phyloP scores from a whole-genome alignment of 441 rosid genomes.

The Pelargonium hybrid region DNA sequence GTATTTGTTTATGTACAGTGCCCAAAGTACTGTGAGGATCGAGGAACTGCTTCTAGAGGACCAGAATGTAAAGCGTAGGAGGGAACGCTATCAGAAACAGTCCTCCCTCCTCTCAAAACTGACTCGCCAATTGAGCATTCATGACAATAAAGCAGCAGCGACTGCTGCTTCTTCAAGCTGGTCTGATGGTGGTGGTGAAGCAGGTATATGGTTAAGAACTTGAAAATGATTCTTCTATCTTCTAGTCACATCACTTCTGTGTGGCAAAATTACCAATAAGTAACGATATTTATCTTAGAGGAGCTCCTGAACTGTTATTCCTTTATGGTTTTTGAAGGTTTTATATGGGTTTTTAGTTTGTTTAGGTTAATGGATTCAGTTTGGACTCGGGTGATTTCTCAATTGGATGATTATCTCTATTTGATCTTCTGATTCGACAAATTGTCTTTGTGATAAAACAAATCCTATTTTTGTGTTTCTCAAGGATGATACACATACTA shows the following conservation, averaged over 20 bases:
- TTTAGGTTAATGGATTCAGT: too few relatives aligned
- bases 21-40: slow-evolving; percentile 65
- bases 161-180: slow-evolving; percentile 49
- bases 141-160: slow-evolving; percentile 81
- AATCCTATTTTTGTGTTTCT: too few relatives aligned
- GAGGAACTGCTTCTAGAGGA: slow-evolving; percentile 92
- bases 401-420: too few relatives aligned
- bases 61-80: slow-evolving; percentile 64
- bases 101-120: slow-evolving; percentile 76
- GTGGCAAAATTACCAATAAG: too few relatives aligned
- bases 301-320: too few relatives aligned
- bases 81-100: slow-evolving; percentile 82
- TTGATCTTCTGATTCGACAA: too few relatives aligned
- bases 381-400: too few relatives aligned
- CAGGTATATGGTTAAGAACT: slow-evolving; percentile 36
- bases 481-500: not conserved
- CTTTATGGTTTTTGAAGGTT: too few relatives aligned
- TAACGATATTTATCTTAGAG: too few relatives aligned
- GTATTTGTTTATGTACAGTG: slow-evolving; percentile 31
- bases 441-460: too few relatives aligned
- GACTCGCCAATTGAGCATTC: slow-evolving; percentile 75
- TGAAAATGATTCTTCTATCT: not conserved
- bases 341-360: too few relatives aligned
- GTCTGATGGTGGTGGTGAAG: slow-evolving; percentile 38
- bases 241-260: too few relatives aligned